A percentile compares a stretch with the other conserved stretches of the same genome.
Evolutionary conservation across 805 yeast species (phyloP).

Genomic region (Yueomyces sp.): DNA sequence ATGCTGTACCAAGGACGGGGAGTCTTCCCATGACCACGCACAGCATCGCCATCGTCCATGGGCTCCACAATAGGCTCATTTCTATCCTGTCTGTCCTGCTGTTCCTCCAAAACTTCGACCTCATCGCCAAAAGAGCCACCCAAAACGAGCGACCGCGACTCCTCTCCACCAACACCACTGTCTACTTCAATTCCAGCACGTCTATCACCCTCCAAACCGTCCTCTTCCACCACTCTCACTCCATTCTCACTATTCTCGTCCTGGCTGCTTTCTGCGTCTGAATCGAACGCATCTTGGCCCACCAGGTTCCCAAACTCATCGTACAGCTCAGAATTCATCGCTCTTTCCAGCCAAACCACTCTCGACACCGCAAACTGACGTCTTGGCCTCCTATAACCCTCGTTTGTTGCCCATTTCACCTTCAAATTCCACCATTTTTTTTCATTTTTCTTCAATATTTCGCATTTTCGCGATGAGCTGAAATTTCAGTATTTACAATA

Average conservation of each 20-base stretch:
- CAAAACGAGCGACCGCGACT: constrained; percentile 7
- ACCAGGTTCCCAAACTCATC: constrained; percentile 45
- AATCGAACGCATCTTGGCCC: constrained; percentile 3
- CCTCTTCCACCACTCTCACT: not conserved
- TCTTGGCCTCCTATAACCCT: too few species aligned
- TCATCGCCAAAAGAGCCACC: constrained; percentile 42
- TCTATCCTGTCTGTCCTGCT: constrained; percentile 37
- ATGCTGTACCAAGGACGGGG: constrained; percentile 53
- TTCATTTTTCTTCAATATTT: too few species aligned
- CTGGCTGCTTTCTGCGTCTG: constrained; percentile 1
- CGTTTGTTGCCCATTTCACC: too few species aligned
- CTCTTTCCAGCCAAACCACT: not conserved
- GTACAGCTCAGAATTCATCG: constrained; percentile 52
- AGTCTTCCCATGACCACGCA: constrained; percentile 17
- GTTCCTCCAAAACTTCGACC: constrained; percentile 52
- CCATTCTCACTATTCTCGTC: not conserved
- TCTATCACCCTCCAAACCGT: not conserved
- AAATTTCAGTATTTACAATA: too few species aligned
- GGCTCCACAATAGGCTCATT: constrained; percentile 59
- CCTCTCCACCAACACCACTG: constrained; percentile 5
- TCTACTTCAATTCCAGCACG: not conserved
- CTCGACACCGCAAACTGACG: too few species aligned
- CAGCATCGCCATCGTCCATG: constrained; percentile 25
- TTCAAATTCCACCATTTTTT: too few species aligned
- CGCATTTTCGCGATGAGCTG: too few species aligned